phyloP scores from a whole-genome alignment of 148 eudicot species.

The Bassia scoparia region DNA sequence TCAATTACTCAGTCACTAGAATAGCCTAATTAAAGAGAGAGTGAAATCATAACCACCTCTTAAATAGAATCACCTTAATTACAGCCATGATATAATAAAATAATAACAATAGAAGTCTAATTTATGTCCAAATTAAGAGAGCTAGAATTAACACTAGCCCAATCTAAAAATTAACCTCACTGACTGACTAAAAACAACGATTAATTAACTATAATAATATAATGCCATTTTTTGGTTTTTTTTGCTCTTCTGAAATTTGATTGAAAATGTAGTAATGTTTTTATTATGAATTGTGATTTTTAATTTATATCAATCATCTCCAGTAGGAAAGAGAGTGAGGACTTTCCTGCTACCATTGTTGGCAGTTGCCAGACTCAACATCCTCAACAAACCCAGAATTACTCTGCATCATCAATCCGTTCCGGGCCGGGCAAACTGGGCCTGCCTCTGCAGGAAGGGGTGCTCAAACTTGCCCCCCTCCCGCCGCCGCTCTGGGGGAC shows the following conservation, averaged over 20 bases:
- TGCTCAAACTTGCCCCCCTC: conserved; percentile 51
- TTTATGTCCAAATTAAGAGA: conserved; percentile 20
- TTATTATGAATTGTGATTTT: not conserved
- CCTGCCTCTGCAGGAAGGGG: conserved; percentile 51
- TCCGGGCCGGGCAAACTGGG: conserved; percentile 39
- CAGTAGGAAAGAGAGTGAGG: conserved; percentile 75
- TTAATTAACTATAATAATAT: conserved; percentile 23
- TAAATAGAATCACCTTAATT: conserved; percentile 23
- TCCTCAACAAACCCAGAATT: conserved; percentile 59
- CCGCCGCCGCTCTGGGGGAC: conserved; percentile 28
- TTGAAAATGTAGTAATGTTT: not conserved
- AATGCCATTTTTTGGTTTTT: not conserved
- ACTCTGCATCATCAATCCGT: conserved; percentile 44
- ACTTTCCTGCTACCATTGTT: conserved; percentile 50
- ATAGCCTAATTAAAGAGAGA: conserved; percentile 16
- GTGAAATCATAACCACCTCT: conserved; percentile 17
- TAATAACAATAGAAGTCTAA: not conserved
- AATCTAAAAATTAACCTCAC: conserved; percentile 7
- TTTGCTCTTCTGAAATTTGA: not conserved
- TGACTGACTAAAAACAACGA: conserved; percentile 17
- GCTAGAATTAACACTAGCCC: conserved; percentile 25
- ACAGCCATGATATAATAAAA: too few species aligned
- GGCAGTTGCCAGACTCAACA: conserved; percentile 50
- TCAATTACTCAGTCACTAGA: conserved; percentile 35
- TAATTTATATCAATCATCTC: conserved; percentile 44